phyloP scores from a whole-genome alignment of 139 green algal genomes.

The Marvania coccoides region DNA sequence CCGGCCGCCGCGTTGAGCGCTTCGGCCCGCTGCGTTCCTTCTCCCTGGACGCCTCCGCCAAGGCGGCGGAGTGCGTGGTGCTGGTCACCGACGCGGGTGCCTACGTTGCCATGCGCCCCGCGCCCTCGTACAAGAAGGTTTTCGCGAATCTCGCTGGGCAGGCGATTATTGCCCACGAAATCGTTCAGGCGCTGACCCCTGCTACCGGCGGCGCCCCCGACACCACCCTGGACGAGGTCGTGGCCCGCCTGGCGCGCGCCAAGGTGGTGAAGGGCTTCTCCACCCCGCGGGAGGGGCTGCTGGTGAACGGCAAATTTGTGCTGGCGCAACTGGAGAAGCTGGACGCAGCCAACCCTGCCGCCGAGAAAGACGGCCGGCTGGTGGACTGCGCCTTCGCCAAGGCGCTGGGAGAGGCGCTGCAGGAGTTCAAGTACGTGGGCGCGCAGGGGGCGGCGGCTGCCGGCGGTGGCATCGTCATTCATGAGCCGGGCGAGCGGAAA shows the following conservation, averaged over 20 bases:
- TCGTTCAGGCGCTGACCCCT: slow-evolving; percentile 31
- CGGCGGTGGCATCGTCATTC: slow-evolving; percentile 36
- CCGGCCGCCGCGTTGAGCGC: not conserved
- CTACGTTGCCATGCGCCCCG: slow-evolving; percentile 5
- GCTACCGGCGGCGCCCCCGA: slow-evolving; percentile 29
- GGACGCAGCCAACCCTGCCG: not conserved
- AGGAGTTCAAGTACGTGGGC: slow-evolving; percentile 26
- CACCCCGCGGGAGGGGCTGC: slow-evolving; percentile 47
- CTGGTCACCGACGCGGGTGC: slow-evolving; percentile 1
- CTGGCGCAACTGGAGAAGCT: slow-evolving; percentile 42
- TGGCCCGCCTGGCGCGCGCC: slow-evolving; percentile 52
- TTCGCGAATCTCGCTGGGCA: slow-evolving; percentile 41
- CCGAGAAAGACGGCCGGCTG: too few relatives aligned
- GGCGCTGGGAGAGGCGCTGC: slow-evolving; percentile 14
- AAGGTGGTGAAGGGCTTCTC: slow-evolving; percentile 56
- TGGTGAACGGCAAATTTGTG: slow-evolving; percentile 71
- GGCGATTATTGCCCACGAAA: slow-evolving; percentile 31
- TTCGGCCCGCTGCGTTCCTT: slow-evolving; percentile 20
- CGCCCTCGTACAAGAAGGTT: slow-evolving; percentile 42
- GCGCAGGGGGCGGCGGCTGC: not conserved
- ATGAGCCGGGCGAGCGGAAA: not conserved
- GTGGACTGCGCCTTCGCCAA: slow-evolving; percentile 16
- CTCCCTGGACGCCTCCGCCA: slow-evolving; percentile 9
- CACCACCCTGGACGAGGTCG: slow-evolving; percentile 52
- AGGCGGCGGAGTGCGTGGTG: slow-evolving; percentile 9